These are phyloP conservation scores for Clonostachys rhizophaga DNA, from an alignment of 2,329 filamentous ascomycete species.

Conservation along the genomic window DNA sequence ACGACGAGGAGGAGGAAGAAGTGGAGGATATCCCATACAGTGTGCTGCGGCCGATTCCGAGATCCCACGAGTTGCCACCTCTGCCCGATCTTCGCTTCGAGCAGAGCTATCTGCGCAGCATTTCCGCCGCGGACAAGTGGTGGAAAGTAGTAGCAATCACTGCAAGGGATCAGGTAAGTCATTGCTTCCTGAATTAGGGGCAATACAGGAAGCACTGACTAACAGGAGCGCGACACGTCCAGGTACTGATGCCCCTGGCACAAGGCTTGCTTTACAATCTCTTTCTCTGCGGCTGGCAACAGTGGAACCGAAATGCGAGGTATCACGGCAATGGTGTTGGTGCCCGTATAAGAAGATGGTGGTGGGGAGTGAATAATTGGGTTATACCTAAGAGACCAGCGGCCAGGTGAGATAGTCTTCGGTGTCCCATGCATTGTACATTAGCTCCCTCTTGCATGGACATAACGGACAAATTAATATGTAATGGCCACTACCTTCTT, in stretches of 20 bases:
- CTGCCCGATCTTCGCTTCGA: slow-evolving; percentile 93
- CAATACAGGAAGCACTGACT: not conserved
- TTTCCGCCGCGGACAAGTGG: slow-evolving; percentile 74
- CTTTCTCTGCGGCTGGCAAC: slow-evolving; percentile 78
- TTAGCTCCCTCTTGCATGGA: not conserved
- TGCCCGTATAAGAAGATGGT: slow-evolving; percentile 80
- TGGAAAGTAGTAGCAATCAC: slow-evolving; percentile 82
- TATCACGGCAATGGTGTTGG: slow-evolving; percentile 74
- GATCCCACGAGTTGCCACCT: slow-evolving; percentile 45
- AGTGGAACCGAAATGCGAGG: slow-evolving; percentile 78
- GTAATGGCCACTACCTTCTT: too few species aligned
- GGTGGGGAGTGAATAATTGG: slow-evolving; percentile 95
- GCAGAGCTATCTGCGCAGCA: slow-evolving; percentile 93
- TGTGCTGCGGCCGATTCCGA: slow-evolving; percentile 50
- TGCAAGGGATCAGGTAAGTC: slow-evolving; percentile 73
- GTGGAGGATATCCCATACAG: slow-evolving; percentile 68
- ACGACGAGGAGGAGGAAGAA: slow-evolving; percentile 38
- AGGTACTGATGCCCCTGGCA: slow-evolving; percentile 81
- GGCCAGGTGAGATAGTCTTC: not conserved
- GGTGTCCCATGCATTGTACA: slow-evolving; percentile 2
- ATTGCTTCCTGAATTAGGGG: not conserved
- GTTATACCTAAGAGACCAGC: slow-evolving; percentile 42
- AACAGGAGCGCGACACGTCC: not conserved
- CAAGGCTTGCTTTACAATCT: slow-evolving; percentile 91
- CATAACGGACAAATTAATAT: not conserved